Percentiles rank a stretch among this genome's conserved stretches.
Evolutionary conservation across 768 basidiomycete species (phyloP).

Genomic region (Serendipita indica): DNA sequence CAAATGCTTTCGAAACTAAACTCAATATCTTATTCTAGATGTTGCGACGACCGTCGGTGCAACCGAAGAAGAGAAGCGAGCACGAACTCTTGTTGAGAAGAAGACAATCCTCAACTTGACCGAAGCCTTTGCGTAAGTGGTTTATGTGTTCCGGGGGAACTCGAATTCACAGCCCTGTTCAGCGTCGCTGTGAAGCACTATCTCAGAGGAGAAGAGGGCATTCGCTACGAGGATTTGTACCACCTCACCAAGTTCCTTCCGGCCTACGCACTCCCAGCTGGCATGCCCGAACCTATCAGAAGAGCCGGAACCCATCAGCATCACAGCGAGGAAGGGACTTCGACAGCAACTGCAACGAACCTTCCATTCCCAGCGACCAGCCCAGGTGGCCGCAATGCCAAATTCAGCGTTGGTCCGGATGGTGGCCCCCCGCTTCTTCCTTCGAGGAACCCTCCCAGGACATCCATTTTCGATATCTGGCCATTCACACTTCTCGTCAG

Average conservation of each 20-base stretch:
- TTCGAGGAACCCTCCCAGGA: constrained; percentile 42
- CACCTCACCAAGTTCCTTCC: constrained; percentile 62
- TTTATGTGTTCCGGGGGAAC: background rate
- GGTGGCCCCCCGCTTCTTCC: constrained; percentile 40
- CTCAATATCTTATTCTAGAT: constrained; percentile 15
- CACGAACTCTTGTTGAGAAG: constrained; percentile 44
- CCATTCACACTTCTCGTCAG: constrained; percentile 48
- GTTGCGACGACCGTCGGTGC: constrained; percentile 14
- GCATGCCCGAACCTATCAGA: constrained; percentile 11
- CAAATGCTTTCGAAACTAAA: constrained; percentile 19
- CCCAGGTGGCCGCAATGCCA: background rate
- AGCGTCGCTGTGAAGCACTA: constrained; percentile 54
- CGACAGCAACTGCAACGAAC: background rate
- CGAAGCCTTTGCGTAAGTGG: constrained; percentile 37
- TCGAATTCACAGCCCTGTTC: background rate
- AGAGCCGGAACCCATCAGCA: background rate
- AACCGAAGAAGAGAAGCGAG: constrained; percentile 25
- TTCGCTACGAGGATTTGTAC: constrained; percentile 27
- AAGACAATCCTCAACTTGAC: constrained; percentile 53
- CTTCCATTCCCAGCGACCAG: background rate
- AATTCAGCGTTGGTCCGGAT: constrained; percentile 19
- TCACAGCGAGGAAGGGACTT: background rate
- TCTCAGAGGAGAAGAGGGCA: constrained; percentile 38
- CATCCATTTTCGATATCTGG: constrained; percentile 47
- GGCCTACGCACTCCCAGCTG: constrained; percentile 20